Evolutionary conservation across 768 basidiomycete species (phyloP).

Genomic region (Lyophyllum atratum): DNA sequence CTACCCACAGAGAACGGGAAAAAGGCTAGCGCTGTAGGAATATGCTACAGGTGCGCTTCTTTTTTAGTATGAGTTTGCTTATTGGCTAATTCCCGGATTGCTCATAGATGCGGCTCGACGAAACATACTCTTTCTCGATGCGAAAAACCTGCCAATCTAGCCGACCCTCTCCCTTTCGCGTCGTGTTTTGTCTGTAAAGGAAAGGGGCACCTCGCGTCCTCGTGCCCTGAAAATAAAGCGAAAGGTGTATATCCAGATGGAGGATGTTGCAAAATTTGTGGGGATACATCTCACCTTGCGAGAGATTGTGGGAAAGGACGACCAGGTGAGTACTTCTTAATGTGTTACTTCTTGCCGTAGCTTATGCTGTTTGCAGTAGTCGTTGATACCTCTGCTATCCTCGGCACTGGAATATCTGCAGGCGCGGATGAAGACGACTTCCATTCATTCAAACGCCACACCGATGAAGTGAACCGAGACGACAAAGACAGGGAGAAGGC

Average conservation of each 20-base stretch:
- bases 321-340: constrained; percentile 40
- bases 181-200: constrained; percentile 89
- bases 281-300: constrained; percentile 82
- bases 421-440: constrained; percentile 97
- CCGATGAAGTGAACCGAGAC: constrained; percentile 58
- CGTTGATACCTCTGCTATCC: constrained; percentile 33
- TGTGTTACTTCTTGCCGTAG: not conserved
- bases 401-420: constrained; percentile 52
- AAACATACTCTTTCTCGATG: constrained; percentile 82
- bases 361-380: constrained; percentile 28
- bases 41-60: constrained; percentile 67
- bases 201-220: constrained; percentile 83
- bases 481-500: constrained; percentile 50
- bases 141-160: constrained; percentile 59
- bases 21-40: constrained; percentile 41
- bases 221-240: constrained; percentile 77
- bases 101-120: constrained; percentile 78
- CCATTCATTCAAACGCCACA: constrained; percentile 72
- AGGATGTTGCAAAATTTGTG: constrained; percentile 88
- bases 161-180: constrained; percentile 80
- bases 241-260: constrained; percentile 91
- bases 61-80: not conserved
- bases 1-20: constrained; percentile 13
- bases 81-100: too few species aligned
- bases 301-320: constrained; percentile 75